Percentiles rank a stretch among this genome's conserved stretches.
Evolutionary conservation across 768 basidiomycete genomes (phyloP).

Genomic region (Cystofilobasidium macerans): DNA sequence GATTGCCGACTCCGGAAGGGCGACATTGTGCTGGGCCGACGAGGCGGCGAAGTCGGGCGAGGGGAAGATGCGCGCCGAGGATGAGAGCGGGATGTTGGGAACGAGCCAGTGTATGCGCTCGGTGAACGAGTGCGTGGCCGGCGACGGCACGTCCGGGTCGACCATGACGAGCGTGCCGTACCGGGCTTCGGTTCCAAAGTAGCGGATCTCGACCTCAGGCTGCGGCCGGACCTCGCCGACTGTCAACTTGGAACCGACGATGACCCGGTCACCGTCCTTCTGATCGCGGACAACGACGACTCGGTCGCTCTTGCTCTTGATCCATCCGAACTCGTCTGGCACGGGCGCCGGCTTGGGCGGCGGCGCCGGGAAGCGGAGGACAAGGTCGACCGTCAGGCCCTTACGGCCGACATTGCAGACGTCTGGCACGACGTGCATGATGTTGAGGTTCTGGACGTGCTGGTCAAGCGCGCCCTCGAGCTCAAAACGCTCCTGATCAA

Average conservation of each 20-base stretch:
- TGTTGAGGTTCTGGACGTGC: slow-evolving; percentile 81
- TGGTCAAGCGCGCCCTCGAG: slow-evolving; percentile 70
- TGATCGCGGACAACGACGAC: neutral
- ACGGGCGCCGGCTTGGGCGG: slow-evolving; percentile 6
- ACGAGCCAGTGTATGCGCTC: slow-evolving; percentile 77
- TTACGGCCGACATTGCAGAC: slow-evolving; percentile 36
- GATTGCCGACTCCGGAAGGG: slow-evolving; percentile 31
- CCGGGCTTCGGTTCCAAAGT: slow-evolving; percentile 64
- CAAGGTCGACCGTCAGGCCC: slow-evolving; percentile 14
- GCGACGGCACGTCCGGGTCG: slow-evolving; percentile 86
- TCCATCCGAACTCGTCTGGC: slow-evolving; percentile 17
- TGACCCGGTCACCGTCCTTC: slow-evolving; percentile 6
- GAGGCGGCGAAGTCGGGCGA: slow-evolving; percentile 28
- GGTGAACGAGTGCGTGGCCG: slow-evolving; percentile 52
- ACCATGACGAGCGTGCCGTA: slow-evolving; percentile 81
- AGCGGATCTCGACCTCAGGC: slow-evolving; percentile 43
- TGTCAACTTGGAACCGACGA: slow-evolving; percentile 8
- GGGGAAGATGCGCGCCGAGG: slow-evolving; percentile 39
- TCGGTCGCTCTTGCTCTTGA: slow-evolving; percentile 16
- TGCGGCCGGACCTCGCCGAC: slow-evolving; percentile 17
- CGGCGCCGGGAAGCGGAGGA: slow-evolving; percentile 12
- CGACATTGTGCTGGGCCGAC: slow-evolving; percentile 14
- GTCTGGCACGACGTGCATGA: slow-evolving; percentile 86
- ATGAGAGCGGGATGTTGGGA: slow-evolving; percentile 72
- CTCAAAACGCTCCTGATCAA: slow-evolving; percentile 75